phyloP scores from a whole-genome alignment of 1,139 yeast species.

The Arxiozyma slooffiae region DNA sequence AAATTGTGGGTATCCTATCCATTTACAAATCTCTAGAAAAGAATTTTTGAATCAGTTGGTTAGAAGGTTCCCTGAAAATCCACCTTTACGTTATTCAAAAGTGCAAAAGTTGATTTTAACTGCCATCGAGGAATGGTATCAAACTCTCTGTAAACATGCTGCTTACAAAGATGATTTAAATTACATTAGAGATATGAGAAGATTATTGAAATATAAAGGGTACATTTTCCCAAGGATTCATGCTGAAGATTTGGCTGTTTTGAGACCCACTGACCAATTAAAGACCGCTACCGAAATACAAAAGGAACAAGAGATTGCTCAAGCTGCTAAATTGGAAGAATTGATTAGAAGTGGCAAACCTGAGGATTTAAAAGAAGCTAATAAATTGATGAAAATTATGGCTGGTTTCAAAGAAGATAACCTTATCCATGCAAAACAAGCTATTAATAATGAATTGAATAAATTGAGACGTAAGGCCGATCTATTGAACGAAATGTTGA shows the following conservation, averaged over 20 bases:
- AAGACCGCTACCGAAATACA: slow-evolving; percentile 85
- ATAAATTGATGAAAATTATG: slow-evolving; percentile 93
- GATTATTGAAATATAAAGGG: slow-evolving; percentile 77
- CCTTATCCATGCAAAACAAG: slow-evolving; percentile 56
- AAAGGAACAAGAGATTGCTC: slow-evolving; percentile 85
- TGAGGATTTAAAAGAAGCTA: slow-evolving; percentile 90
- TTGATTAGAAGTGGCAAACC: slow-evolving; percentile 93
- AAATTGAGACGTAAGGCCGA: slow-evolving; percentile 84
- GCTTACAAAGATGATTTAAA: slow-evolving; percentile 86
- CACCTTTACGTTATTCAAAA: slow-evolving; percentile 75
- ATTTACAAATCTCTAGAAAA: slow-evolving; percentile 85
- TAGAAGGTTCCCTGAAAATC: slow-evolving; percentile 87
- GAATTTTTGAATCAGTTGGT: slow-evolving; percentile 91
- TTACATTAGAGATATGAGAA: slow-evolving; percentile 90
- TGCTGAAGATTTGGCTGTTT: slow-evolving; percentile 84
- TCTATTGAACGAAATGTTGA: slow-evolving; percentile 79
- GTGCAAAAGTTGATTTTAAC: slow-evolving; percentile 79
- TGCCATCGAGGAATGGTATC: slow-evolving; percentile 95
- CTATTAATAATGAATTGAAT: slow-evolving; percentile 75
- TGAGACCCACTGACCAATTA: slow-evolving; percentile 83
- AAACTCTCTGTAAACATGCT: slow-evolving; percentile 84
- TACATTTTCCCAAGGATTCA: slow-evolving; percentile 87
- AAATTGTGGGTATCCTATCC: slow-evolving; percentile 96
- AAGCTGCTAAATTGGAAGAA: slow-evolving; percentile 91
- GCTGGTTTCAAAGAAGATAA: slow-evolving; percentile 90